Conservation (phyloP, 2,329 filamentous ascomycete genomes). For the Allantophomopsis lycopodina region DNA sequence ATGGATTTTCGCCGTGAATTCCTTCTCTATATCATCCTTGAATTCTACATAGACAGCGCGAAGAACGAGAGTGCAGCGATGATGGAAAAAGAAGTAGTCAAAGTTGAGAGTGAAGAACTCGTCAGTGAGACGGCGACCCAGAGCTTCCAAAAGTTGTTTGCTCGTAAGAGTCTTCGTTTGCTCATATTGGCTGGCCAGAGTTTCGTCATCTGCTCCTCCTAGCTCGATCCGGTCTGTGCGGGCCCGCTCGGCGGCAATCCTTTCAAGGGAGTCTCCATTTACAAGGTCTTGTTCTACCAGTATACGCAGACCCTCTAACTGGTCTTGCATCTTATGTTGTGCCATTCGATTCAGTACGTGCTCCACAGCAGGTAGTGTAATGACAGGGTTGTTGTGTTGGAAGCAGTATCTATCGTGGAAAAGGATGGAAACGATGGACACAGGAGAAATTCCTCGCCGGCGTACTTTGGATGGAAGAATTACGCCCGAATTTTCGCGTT, state of each 20-base stretch:
- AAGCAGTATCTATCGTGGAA: conserved; percentile 1
- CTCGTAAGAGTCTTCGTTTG: conserved; percentile 2
- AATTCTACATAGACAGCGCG: conserved; percentile 3
- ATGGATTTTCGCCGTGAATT: too few relatives aligned
- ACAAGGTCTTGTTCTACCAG: not conserved
- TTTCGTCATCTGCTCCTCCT: not conserved
- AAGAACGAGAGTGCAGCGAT: conserved; percentile 1
- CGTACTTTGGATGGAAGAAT: not conserved
- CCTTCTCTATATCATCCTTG: not conserved
- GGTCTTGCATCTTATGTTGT: not conserved
- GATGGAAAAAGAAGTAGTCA: conserved; percentile 6
- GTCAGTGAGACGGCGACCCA: conserved; percentile 3
- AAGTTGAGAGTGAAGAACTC: conserved; percentile 7
- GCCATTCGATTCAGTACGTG: not conserved
- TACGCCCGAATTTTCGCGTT: not conserved
- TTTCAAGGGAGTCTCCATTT: not conserved
- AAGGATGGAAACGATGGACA: not conserved
- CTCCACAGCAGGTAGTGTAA: not conserved
- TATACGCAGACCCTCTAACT: not conserved
- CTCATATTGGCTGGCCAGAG: conserved; percentile 4
- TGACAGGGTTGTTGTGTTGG: not conserved
- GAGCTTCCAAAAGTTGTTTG: conserved; percentile 4
- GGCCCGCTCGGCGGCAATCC: too few relatives aligned
- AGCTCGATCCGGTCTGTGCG: not conserved
- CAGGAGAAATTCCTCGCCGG: not conserved